phyloP scores from a whole-genome alignment of 148 eudicot species.

The Chenopodium formosanum region DNA sequence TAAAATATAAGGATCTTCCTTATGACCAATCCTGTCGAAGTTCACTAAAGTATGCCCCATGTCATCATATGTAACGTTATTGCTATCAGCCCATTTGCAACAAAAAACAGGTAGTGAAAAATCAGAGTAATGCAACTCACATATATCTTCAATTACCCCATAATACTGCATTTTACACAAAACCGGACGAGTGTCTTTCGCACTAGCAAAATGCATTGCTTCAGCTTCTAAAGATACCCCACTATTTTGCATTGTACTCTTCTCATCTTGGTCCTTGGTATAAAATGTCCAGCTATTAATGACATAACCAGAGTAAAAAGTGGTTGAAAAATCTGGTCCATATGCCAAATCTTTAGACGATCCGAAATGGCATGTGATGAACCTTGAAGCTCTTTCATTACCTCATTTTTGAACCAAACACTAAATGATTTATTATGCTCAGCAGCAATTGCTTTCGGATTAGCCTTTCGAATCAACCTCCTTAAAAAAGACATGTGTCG shows the following conservation, averaged over 20 bases:
- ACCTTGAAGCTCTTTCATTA: too few relatives aligned
- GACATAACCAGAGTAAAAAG: too few relatives aligned
- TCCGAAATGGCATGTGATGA: too few relatives aligned
- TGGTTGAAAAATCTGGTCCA: too few relatives aligned
- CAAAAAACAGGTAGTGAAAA: neutral
- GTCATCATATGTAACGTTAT: neutral
- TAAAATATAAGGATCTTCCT: slow-evolving; percentile 10
- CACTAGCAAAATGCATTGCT: slow-evolving; percentile 1
- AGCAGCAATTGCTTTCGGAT: too few relatives aligned
- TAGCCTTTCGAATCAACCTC: too few relatives aligned
- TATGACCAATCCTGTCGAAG: neutral
- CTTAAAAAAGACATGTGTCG: too few relatives aligned
- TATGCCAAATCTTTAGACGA: too few relatives aligned
- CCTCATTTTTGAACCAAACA: too few relatives aligned
- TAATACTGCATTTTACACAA: neutral
- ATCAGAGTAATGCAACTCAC: neutral
- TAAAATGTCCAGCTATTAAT: neutral
- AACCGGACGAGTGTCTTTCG: neutral
- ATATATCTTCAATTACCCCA: slow-evolving; percentile 1
- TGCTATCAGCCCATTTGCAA: slow-evolving; percentile 6
- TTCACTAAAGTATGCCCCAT: neutral
- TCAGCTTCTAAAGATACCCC: neutral
- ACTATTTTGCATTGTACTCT: slow-evolving; percentile 11
- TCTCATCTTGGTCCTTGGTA: neutral
- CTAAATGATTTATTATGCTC: too few relatives aligned